Evolutionary conservation across 2,329 filamentous ascomycete genomes (phyloP), one percentile per base, ranked within the genome.

Genomic region (Colletotrichum higginsianum): DNA sequence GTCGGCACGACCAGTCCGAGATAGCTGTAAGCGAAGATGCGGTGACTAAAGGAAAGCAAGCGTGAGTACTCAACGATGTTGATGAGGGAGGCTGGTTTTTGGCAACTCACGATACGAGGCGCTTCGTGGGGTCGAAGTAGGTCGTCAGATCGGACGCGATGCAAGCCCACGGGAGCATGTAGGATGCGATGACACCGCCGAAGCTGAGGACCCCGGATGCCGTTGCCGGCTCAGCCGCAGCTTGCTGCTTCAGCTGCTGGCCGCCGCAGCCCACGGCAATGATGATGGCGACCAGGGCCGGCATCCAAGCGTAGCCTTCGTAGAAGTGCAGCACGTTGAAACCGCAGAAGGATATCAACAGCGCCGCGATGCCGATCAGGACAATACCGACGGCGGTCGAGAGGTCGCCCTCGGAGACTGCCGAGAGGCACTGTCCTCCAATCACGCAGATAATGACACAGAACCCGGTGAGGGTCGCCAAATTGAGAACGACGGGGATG

Each of bases 101-200:
- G 38, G 44, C 8, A 58, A 81, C 84, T 76, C 77, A 88, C 79
- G 84, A 84, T 2, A 88, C 62, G n/a, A 61, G 52, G 3, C 69
- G 84, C 2, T 86, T 87, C 64, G 84, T 85, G 26, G 89, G 89
- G 62, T 87, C 84, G 66, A 91, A 85, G 75, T 92, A 92, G 0
- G 89, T 89, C 0, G 88, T 88, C 67, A 91, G 87, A 76, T 92
- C 90, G 23, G 87, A 89, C 0, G 88, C 84, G 30, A 91, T 82
- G 2, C 85, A 86, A 4, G 85, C 87, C 85, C 88, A 92, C 0
- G 90, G 89, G 2, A 92, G 85, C 83, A 91, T 87, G 76, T 90
- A 91, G 0, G 88, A 88, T 0, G 90, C 89, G 4, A 92, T 85
- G 62, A 91, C 85, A 80, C 89, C 89, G 58, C 85, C 89, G 73